Conservation (phyloP, 2,329 filamentous ascomycete species). For the Sporothrix humicola region DNA sequence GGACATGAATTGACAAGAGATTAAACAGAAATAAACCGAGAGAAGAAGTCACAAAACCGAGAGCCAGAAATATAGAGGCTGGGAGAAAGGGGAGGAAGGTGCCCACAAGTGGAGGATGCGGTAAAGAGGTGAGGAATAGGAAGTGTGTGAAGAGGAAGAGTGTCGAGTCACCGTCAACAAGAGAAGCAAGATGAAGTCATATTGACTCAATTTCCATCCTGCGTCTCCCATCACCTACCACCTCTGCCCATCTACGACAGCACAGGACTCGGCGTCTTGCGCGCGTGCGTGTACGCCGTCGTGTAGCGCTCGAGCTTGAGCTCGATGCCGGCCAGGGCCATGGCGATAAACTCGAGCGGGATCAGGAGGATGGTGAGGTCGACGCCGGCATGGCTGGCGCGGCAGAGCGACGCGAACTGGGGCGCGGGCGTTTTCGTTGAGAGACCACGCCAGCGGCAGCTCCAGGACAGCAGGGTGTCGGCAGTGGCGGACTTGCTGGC, state of each 20-base stretch:
- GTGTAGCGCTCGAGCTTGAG: slow-evolving; percentile 53
- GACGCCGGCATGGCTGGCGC: slow-evolving; percentile 59
- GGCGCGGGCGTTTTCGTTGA: too few species aligned
- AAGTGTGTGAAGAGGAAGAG: background rate
- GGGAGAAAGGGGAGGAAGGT: background rate
- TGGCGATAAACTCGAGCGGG: slow-evolving; percentile 58
- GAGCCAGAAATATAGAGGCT: background rate
- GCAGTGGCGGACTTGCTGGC: slow-evolving; percentile 58
- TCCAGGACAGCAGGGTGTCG: slow-evolving; percentile 67
- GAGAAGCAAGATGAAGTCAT: background rate
- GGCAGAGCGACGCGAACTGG: slow-evolving; percentile 62
- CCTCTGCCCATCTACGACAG: slow-evolving; percentile 30
- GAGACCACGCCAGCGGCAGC: too few species aligned
- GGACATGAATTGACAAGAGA: background rate
- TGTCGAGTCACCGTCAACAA: background rate
- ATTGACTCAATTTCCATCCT: too few species aligned
- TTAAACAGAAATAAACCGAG: background rate
- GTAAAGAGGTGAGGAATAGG: background rate
- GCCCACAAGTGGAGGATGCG: background rate
- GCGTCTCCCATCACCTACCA: too few species aligned
- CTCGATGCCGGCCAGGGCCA: slow-evolving; percentile 55
- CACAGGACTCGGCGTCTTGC: slow-evolving; percentile 46
- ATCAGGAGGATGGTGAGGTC: slow-evolving; percentile 62
- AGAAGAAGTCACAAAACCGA: background rate
- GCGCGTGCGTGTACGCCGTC: slow-evolving; percentile 43